Percentiles rank a stretch among this genome's conserved stretches.
phyloP scores from a whole-genome alignment of 2,329 filamentous ascomycete species.

The Colletotrichum sp. region DNA sequence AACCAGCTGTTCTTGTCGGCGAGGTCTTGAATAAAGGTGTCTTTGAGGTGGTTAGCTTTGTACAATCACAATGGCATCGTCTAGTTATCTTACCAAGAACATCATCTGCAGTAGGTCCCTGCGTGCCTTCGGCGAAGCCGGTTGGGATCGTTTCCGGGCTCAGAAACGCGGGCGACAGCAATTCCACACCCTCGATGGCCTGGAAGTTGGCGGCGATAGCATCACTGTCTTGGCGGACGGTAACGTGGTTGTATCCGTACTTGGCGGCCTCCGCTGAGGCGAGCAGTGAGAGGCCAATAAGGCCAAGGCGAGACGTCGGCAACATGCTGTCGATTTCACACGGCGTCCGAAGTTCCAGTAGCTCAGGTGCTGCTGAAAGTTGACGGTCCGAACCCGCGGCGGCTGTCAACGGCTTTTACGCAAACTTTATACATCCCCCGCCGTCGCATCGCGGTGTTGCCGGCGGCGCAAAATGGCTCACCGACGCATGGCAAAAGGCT shows the following conservation, averaged over 20 bases:
- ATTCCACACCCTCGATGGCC: slow-evolving; percentile 21
- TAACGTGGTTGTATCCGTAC: slow-evolving; percentile 22
- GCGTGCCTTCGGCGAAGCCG: slow-evolving; percentile 31
- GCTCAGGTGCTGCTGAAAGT: neutral
- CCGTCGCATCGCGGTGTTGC: neutral
- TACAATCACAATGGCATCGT: rapidly evolving
- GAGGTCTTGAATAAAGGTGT: slow-evolving; percentile 25
- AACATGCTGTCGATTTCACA: neutral
- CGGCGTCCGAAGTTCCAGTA: neutral
- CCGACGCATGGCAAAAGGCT: neutral
- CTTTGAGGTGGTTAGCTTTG: neutral
- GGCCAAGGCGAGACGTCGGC: neutral
- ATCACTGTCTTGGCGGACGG: slow-evolving; percentile 16
- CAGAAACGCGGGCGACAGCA: slow-evolving; percentile 31
- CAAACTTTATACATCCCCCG: neutral
- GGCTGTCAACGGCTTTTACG: neutral
- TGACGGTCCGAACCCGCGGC: neutral
- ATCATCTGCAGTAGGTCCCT: slow-evolving; percentile 29
- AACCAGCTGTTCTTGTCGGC: slow-evolving; percentile 28
- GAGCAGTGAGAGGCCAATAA: slow-evolving; percentile 15
- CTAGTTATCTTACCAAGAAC: neutral
- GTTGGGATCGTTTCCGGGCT: slow-evolving; percentile 25
- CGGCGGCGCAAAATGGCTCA: neutral
- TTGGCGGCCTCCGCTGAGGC: slow-evolving; percentile 7
- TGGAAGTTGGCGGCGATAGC: slow-evolving; percentile 14